Percentiles rank a stretch among this genome's conserved stretches.
phyloP scores from a whole-genome alignment of 768 basidiomycete species.

The Pulveroboletus sp. region DNA sequence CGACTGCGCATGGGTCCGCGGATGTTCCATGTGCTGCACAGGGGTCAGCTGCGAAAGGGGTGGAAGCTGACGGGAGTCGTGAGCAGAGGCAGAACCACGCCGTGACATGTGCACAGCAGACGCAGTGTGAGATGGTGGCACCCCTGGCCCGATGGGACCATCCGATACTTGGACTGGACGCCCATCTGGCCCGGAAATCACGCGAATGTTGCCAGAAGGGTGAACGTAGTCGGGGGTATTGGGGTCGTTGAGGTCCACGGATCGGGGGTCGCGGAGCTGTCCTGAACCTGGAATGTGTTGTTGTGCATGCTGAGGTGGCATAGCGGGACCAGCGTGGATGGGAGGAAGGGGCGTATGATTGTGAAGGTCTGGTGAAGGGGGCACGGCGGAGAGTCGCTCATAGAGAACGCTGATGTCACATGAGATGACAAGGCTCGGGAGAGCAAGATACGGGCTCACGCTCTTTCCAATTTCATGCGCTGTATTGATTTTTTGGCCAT shows the following conservation, averaged over 20 bases:
- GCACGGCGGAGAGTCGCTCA: constrained; percentile 65
- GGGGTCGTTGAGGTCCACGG: constrained; percentile 47
- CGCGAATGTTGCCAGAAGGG: constrained; percentile 45
- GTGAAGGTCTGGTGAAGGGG: constrained; percentile 52
- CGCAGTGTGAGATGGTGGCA: constrained; percentile 36
- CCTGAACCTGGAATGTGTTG: constrained; percentile 15
- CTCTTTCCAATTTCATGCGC: constrained; percentile 84
- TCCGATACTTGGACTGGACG: constrained; percentile 51
- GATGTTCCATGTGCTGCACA: constrained; percentile 37
- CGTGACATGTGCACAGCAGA: constrained; percentile 41
- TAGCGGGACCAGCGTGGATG: constrained; percentile 33
- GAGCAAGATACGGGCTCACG: constrained; percentile 51
- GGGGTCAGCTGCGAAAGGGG: constrained; percentile 47
- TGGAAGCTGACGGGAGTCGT: constrained; percentile 49
- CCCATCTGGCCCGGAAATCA: constrained; percentile 46
- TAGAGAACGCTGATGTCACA: constrained; percentile 60
- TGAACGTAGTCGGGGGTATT: constrained; percentile 49
- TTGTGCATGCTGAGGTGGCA: constrained; percentile 34
- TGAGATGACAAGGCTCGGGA: constrained; percentile 22
- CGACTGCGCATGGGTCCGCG: constrained; percentile 35
- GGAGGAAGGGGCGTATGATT: constrained; percentile 36
- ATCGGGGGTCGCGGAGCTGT: constrained; percentile 38
- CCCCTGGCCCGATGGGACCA: constrained; percentile 42
- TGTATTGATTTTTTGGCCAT: constrained; percentile 81
- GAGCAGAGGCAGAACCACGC: constrained; percentile 39